phyloP scores from a whole-genome alignment of 2,329 filamentous ascomycete genomes.

The Phaeosphaeria sp. region DNA sequence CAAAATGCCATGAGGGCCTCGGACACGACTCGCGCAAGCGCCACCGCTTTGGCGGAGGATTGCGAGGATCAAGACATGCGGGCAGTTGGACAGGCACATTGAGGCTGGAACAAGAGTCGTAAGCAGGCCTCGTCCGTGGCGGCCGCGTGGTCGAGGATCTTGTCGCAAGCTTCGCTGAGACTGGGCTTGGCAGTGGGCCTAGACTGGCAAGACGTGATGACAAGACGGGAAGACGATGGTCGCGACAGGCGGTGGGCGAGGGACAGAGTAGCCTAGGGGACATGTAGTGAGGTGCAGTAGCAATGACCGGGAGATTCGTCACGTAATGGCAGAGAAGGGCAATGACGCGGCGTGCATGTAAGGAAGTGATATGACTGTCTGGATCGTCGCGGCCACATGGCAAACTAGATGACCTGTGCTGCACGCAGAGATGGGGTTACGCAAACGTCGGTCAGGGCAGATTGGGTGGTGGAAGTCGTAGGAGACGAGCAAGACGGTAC shows the following conservation, averaged over 20 bases:
- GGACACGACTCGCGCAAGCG: background rate
- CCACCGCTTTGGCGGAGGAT: background rate
- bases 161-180: slow-evolving; percentile 10
- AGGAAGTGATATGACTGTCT: background rate
- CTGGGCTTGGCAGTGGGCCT: slow-evolving; percentile 1
- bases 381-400: slow-evolving; percentile 2
- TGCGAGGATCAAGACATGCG: background rate
- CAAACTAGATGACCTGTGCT: background rate
- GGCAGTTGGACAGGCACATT: background rate
- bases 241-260: background rate
- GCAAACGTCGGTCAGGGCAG: background rate
- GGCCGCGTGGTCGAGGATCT: background rate
- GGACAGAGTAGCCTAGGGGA: background rate
- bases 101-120: slow-evolving; percentile 8
- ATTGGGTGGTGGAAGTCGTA: background rate
- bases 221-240: background rate
- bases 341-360: slow-evolving; percentile 8
- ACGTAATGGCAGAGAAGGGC: background rate
- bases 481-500: background rate
- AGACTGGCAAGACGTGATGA: slow-evolving; percentile 2
- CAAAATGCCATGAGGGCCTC: background rate
- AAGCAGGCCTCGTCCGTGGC: slow-evolving; percentile 2
- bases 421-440: background rate
- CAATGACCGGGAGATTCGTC: slow-evolving; percentile 1
- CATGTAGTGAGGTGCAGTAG: slow-evolving; percentile 1